These are phyloP conservation scores for Penicillium crustosum DNA, from an alignment of 2,329 filamentous ascomycete species.

Conservation along the genomic window DNA sequence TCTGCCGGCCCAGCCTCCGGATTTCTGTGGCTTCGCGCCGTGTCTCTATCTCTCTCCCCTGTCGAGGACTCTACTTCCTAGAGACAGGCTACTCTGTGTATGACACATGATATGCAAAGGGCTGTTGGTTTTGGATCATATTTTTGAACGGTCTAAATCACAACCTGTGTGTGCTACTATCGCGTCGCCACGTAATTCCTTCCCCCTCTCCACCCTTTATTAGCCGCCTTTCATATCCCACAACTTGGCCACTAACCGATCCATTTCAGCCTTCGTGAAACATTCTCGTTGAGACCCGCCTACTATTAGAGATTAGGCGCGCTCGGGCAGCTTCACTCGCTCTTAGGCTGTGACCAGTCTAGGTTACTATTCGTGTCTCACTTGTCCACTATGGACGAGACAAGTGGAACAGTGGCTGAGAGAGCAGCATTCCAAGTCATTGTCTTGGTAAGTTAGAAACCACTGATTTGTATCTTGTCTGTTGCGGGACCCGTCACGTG, in stretches of 20 bases:
- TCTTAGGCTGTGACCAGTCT: background rate
- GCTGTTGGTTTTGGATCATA: background rate
- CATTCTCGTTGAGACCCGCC: background rate
- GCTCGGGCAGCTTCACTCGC: background rate
- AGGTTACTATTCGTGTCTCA: conserved; percentile 9
- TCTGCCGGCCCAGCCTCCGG: conserved; percentile 1
- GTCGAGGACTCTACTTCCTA: background rate
- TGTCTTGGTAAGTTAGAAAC: conserved; percentile 61
- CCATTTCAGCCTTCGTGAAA: background rate
- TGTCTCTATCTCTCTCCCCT: background rate
- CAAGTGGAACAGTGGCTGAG: conserved; percentile 21
- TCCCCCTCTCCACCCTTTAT: background rate
- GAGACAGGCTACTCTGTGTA: background rate
- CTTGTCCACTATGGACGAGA: background rate
- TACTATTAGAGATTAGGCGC: background rate
- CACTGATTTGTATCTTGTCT: conserved; percentile 2
- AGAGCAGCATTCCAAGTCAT: conserved; percentile 67
- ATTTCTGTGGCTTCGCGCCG: background rate
- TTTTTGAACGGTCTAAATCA: background rate
- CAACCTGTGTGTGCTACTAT: background rate
- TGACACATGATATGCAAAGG: background rate
- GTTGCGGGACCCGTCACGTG: conserved; percentile 3
- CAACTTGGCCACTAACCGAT: background rate
- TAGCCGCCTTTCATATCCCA: background rate
- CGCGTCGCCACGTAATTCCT: background rate